Conservation (phyloP, 1,284 basidiomycete genomes). For the Caloboletus firmus region DNA sequence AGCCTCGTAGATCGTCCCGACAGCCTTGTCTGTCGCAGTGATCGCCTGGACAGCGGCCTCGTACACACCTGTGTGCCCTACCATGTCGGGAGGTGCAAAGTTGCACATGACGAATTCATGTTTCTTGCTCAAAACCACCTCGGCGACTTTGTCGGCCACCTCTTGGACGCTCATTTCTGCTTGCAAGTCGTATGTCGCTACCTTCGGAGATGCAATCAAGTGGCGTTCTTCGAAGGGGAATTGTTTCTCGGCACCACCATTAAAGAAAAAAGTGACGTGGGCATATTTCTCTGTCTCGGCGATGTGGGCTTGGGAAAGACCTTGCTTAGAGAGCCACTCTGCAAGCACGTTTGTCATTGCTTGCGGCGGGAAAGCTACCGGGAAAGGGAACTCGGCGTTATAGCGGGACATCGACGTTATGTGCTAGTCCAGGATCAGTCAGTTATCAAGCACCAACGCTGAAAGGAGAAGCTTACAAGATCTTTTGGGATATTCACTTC, state of each 20-base stretch:
- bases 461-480: slow-evolving; percentile 48
- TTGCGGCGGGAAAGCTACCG: slow-evolving; percentile 86
- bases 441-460: background rate
- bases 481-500: slow-evolving; percentile 66
- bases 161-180: slow-evolving; percentile 85
- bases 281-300: slow-evolving; percentile 96
- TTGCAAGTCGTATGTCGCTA: slow-evolving; percentile 85
- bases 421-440: slow-evolving; percentile 43
- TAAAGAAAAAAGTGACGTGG: slow-evolving; percentile 96
- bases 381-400: slow-evolving; percentile 85
- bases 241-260: slow-evolving; percentile 90
- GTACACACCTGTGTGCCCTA: slow-evolving; percentile 87
- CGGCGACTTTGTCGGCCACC: slow-evolving; percentile 87
- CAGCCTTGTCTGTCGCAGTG: slow-evolving; percentile 79
- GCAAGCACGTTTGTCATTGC: slow-evolving; percentile 90
- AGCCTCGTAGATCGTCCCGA: slow-evolving; percentile 82
- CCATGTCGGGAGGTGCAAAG: slow-evolving; percentile 95
- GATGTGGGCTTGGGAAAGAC: slow-evolving; percentile 80
- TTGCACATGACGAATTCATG: slow-evolving; percentile 94
- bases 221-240: slow-evolving; percentile 80
- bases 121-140: slow-evolving; percentile 67
- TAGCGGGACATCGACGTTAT: slow-evolving; percentile 94
- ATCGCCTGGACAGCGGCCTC: slow-evolving; percentile 88
- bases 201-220: slow-evolving; percentile 88
- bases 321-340: slow-evolving; percentile 81